Base-by-base conservation (phyloP, 768 basidiomycete species). In the Cubamyces lactineus region DNA sequence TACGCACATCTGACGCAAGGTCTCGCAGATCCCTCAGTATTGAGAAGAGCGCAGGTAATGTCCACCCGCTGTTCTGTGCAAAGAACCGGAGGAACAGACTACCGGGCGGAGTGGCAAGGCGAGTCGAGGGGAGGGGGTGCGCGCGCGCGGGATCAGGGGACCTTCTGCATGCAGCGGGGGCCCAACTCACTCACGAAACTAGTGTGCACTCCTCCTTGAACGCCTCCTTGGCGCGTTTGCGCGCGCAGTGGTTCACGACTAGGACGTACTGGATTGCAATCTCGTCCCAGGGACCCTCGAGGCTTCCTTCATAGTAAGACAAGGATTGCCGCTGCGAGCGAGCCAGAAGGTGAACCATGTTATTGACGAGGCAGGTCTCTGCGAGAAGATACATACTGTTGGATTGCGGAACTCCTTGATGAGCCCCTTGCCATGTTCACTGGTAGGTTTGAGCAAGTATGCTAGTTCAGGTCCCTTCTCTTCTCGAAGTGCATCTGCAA, bases 41-140 rank as follows among this genome's bases (percentile, higher is more conserved):
- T 16, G 89, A 87, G 70, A 94, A 96, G 30, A 98, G 73, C 0
- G 88, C 88, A 19, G 88, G 91, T 3, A 98, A 75, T 28, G 89
- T 89, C 95, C 95, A 98, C 1, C 92, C 88, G 23, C 86, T 86
- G 70, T 92, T 90, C 60, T 83, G 84, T n/a, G 82, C 80, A 63
- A 96, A 89, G 76, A 85, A 95, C 34, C 89, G 84, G 53, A 88
- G 84, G 75, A 94, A 94, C 2, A 86, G 73, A 15, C 91, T 92
- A 53, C 24, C 3, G 16, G 12, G 1, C 28, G 62, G 38, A 46
- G 9, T 34, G 21, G 46, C 24, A n/a, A 23, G 23, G 53, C 16
- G 38, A 45, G 42, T 19, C 24, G 16, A 28, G 19, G 9, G 23
- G 23, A 16, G 6, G 40, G n/a, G 13, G 57, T 7, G 49, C 19